Evolutionary conservation across 192 early-diverging fungal species (phyloP).

Genomic region (Linnemannia zychae): DNA sequence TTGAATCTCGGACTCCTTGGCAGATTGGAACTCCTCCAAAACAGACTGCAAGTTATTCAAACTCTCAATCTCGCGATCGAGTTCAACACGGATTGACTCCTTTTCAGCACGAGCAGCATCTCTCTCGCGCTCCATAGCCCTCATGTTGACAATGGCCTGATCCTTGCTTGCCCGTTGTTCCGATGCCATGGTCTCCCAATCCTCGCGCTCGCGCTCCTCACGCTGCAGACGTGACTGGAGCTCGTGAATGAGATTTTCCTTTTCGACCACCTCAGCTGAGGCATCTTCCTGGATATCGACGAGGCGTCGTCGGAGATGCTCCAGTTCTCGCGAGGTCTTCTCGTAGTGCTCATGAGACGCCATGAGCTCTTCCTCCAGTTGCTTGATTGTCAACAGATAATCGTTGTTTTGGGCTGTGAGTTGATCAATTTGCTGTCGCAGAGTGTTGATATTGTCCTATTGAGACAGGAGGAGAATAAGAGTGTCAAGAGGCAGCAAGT

Average conservation of each 20-base stretch:
- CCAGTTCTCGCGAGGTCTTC: slow-evolving; percentile 63
- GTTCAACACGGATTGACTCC: slow-evolving; percentile 61
- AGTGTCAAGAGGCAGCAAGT: background rate
- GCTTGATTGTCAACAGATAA: slow-evolving; percentile 70
- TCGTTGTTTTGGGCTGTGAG: slow-evolving; percentile 69
- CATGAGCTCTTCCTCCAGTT: slow-evolving; percentile 62
- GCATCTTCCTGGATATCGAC: slow-evolving; percentile 72
- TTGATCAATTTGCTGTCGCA: slow-evolving; percentile 68
- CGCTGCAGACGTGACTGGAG: slow-evolving; percentile 68
- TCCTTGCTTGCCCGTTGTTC: slow-evolving; percentile 69
- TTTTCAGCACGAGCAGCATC: slow-evolving; percentile 61
- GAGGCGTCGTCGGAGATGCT: slow-evolving; percentile 69
- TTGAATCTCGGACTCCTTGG: slow-evolving; percentile 70
- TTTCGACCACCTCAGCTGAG: slow-evolving; percentile 68
- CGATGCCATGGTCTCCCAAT: slow-evolving; percentile 69
- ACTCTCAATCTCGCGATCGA: slow-evolving; percentile 70
- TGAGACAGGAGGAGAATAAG: background rate
- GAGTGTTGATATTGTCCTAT: slow-evolving; percentile 67
- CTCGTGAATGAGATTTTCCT: slow-evolving; percentile 66
- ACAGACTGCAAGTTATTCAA: slow-evolving; percentile 87
- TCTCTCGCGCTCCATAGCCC: slow-evolving; percentile 67
- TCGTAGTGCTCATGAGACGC: slow-evolving; percentile 58
- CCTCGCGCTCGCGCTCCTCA: slow-evolving; percentile 73
- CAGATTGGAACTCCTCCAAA: slow-evolving; percentile 88
- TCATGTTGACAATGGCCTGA: slow-evolving; percentile 62